Evolutionary conservation across 192 early-diverging fungal genomes (phyloP).

Genomic region (Backusella liffmaniae): DNA sequence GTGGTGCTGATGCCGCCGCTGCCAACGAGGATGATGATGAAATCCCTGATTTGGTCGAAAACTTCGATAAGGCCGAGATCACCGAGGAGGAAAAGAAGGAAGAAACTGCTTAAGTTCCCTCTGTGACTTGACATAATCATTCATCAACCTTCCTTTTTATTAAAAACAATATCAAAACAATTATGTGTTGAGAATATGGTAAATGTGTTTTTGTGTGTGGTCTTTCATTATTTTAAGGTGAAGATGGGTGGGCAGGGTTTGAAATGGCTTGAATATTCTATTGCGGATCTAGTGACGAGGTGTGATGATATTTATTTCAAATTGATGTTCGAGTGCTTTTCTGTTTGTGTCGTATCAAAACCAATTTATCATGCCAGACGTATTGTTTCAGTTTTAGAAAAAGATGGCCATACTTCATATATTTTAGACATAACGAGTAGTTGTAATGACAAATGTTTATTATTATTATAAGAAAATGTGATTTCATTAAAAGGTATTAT

Average conservation of each 20-base stretch:
- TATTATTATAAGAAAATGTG: background rate
- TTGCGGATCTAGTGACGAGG: background rate
- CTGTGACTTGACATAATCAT: background rate
- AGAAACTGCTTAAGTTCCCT: conserved; percentile 8
- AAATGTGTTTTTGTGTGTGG: background rate
- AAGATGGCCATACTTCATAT: background rate
- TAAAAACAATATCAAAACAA: conserved; percentile 5
- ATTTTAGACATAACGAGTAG: background rate
- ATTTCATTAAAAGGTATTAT: background rate
- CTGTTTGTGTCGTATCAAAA: background rate
- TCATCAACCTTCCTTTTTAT: background rate
- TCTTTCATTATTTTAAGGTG: background rate
- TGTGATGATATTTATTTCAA: background rate
- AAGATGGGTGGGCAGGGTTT: background rate
- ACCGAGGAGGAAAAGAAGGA: conserved; percentile 46
- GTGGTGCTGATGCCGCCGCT: conserved; percentile 39
- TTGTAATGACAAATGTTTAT: background rate
- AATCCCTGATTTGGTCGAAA: conserved; percentile 90
- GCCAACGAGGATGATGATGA: conserved; percentile 77
- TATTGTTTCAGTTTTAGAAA: background rate
- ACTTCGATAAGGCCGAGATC: conserved; percentile 54
- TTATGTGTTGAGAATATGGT: background rate
- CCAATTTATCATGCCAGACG: background rate
- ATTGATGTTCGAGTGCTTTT: background rate
- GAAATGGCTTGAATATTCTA: background rate